Evolutionary conservation across 176 grass and related monocot species (phyloP), one percentile per base, ranked within the genome.

Genomic region (Oryza rufipogon): DNA sequence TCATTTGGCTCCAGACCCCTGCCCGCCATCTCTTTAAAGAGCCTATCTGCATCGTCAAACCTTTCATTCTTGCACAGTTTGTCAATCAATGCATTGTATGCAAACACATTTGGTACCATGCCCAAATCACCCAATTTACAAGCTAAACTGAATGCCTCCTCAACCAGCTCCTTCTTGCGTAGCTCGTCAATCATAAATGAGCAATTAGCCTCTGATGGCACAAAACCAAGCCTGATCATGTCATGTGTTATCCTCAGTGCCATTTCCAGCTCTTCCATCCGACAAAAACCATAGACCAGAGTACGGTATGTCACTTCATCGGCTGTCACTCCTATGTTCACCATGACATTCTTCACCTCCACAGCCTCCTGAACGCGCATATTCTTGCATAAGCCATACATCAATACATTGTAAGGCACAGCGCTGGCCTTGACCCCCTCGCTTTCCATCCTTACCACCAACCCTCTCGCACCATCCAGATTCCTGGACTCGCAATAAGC

Each of bases 301-400:
- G 94, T 94, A 41, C 79, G 77, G 66, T 90, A 97, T 15, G 91
- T 97, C 68, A 97, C 86, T 66, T 87, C 92, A 77, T 97, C 83
- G 6, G 88, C 81, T 7, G 64, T 52, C 42, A 92, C 48, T 38
- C 89, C 84, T 78, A 74, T 93, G 7, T 12, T 34, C 28, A 74
- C 76, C 83, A 94, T 75, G 26, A 63, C 14, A 25, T 90, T 72
- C 74, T 87, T 90, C 51, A 94, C 73, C 77, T 81, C 83, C 61
- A 89, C 33, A 45, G 92, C 94, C 69, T 97, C 74, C n/a, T 32
- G 78, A 44, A 83, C 86, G 8, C 23, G 22, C n/a, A 64, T 30
- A 47, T 89, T 89, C 86, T 81, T 97, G 81, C 92, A 84, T 33
- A 92, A 46, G 7, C 94, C 92, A 71, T 94, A 94, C 28, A 94